These are phyloP conservation scores for Fistulinella staudtii DNA, from an alignment of 1,284 basidiomycete species.

Conservation along the genomic window DNA sequence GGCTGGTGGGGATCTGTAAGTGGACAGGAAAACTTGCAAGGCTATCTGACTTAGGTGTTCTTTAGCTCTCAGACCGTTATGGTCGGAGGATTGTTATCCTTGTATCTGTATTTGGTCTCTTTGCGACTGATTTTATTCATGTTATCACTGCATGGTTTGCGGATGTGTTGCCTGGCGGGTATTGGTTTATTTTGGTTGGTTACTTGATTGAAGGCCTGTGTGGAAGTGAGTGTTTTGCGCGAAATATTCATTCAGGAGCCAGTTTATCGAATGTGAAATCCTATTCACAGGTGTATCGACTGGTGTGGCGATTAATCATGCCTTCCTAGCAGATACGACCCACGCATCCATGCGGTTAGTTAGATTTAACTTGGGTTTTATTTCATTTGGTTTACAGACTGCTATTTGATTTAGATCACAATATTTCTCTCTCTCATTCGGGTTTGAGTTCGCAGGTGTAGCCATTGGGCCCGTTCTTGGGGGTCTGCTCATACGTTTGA, in stretches of 20 bases:
- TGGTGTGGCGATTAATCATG: conserved; percentile 17
- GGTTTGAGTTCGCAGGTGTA: conserved; percentile 62
- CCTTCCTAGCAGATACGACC: conserved; percentile 29
- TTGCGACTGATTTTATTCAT: conserved; percentile 65
- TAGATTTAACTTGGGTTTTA: not conserved
- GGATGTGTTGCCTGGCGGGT: conserved; percentile 67
- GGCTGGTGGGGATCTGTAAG: conserved; percentile 78
- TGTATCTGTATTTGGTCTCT: conserved; percentile 57
- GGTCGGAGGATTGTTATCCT: conserved; percentile 71
- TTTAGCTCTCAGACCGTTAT: conserved; percentile 71
- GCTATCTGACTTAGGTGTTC: conserved; percentile 1
- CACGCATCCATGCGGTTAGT: conserved; percentile 25
- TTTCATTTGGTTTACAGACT: not conserved
- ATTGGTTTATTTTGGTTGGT: conserved; percentile 77
- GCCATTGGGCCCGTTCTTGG: conserved; percentile 74
- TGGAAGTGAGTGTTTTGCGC: conserved; percentile 54
- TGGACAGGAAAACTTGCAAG: conserved; percentile 1
- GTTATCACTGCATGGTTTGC: conserved; percentile 63
- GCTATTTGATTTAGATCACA: conserved; percentile 42
- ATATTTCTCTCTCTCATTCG: conserved; percentile 59
- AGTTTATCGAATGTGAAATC: too few relatives aligned
- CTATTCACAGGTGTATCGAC: conserved; percentile 21
- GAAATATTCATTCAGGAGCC: not conserved
- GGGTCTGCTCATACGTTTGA: conserved; percentile 56
- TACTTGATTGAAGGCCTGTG: conserved; percentile 71